phyloP scores from a whole-genome alignment of 805 yeast genomes.

The Metschnikowia reukaufii region DNA sequence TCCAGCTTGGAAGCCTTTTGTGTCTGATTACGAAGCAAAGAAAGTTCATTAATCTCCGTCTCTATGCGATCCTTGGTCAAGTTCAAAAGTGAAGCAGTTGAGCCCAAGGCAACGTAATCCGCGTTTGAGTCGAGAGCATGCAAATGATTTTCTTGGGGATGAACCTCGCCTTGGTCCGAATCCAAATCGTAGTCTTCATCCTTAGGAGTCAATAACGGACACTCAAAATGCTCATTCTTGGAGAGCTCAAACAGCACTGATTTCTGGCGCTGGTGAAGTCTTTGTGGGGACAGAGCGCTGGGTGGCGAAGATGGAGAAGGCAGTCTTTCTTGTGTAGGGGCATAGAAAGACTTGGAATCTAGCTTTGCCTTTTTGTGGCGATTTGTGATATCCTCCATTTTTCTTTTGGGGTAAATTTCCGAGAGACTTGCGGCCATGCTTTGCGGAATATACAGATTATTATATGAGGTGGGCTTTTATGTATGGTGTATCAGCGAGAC shows the following conservation, averaged over 20 bases:
- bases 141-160: conserved; percentile 1
- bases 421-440: conserved; percentile 37
- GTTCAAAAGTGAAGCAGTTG: conserved; percentile 32
- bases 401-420: conserved; percentile 34
- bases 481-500: conserved; percentile 1
- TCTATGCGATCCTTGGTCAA: conserved; percentile 25
- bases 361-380: conserved; percentile 27
- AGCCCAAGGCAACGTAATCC: conserved; percentile 37
- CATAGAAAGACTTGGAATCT: conserved; percentile 16
- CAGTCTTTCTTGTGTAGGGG: conserved; percentile 25
- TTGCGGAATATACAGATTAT: neutral
- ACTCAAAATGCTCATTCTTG: conserved; percentile 28
- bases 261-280: conserved; percentile 23
- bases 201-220: conserved; percentile 43
- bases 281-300: conserved; percentile 22
- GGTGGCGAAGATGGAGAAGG: conserved; percentile 30
- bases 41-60: conserved; percentile 32
- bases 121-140: conserved; percentile 27
- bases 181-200: conserved; percentile 40
- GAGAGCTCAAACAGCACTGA: conserved; percentile 30
- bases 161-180: conserved; percentile 16
- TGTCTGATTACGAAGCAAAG: conserved; percentile 22
- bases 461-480: neutral
- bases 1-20: conserved; percentile 24
- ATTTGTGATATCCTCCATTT: conserved; percentile 40